Percentiles rank a stretch among this genome's conserved stretches.
Evolutionary conservation across 371 early-diverging fungal species (phyloP).

Genomic region (Haplosporangium sp.): DNA sequence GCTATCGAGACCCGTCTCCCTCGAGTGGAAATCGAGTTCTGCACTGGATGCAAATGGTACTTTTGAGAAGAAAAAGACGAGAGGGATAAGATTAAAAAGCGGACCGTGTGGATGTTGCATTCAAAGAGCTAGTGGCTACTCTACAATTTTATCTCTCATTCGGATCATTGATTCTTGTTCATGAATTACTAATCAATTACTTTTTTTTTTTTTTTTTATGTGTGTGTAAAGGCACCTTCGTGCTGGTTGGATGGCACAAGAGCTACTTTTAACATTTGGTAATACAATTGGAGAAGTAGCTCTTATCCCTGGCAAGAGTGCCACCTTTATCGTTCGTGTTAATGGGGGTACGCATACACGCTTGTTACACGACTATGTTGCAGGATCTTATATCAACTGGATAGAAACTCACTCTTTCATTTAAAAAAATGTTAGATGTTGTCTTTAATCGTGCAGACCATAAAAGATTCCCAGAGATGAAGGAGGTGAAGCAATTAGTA

Average conservation of each 20-base stretch:
- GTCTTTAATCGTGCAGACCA: constrained; percentile 77
- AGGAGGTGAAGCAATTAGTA: constrained; percentile 79
- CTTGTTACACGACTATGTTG: neutral
- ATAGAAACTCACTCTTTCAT: neutral
- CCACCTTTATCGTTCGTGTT: constrained; percentile 71
- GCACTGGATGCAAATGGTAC: constrained; percentile 64
- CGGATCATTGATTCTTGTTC: neutral
- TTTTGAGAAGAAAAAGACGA: too few species aligned
- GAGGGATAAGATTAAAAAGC: neutral
- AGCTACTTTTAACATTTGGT: constrained; percentile 75
- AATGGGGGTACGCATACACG: constrained; percentile 61
- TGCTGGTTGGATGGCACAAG: constrained; percentile 80
- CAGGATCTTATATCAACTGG: too few species aligned
- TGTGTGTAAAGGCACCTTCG: constrained; percentile 58
- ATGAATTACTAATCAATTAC: neutral
- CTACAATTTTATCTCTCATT: neutral
- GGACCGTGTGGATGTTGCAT: neutral
- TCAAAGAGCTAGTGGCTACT: neutral
- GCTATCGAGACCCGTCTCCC: constrained; percentile 50
- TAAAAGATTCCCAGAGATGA: constrained; percentile 79
- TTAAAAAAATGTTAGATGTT: constrained; percentile 34
- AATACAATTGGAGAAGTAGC: constrained; percentile 73
- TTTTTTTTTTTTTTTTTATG: constrained; percentile 2
- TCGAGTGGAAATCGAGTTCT: constrained; percentile 66
- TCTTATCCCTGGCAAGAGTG: constrained; percentile 71